These are phyloP conservation scores for Hanseniaspora nectarophila DNA, from an alignment of 805 yeast genomes.

Conservation along the genomic window DNA sequence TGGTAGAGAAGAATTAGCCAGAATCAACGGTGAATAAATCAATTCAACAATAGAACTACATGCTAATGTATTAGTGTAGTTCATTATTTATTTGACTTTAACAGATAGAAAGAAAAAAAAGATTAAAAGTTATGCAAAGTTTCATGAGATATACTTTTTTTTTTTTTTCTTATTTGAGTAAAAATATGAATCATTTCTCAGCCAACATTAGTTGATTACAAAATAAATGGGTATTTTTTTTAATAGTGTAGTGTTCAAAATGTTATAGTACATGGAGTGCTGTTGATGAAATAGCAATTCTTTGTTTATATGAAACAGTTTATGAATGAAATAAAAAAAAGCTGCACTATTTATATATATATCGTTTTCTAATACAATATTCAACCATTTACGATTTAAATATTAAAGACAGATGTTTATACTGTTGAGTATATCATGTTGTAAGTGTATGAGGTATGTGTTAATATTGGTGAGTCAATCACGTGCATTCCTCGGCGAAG, in stretches of 20 bases:
- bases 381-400: background rate
- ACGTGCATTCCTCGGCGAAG: too few relatives aligned
- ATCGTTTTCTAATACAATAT: background rate
- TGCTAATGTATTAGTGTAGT: background rate
- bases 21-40: constrained; percentile 32
- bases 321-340: too few relatives aligned
- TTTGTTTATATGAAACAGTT: too few relatives aligned
- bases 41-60: background rate
- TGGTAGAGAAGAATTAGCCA: constrained; percentile 88
- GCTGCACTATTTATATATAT: background rate
- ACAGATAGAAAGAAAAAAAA: background rate
- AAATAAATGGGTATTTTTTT: too few relatives aligned
- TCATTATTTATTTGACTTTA: background rate
- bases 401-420: too few relatives aligned
- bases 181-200: background rate
- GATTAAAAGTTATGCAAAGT: background rate
- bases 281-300: too few relatives aligned
- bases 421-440: too few relatives aligned
- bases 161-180: background rate
- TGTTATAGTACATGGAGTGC: too few relatives aligned
- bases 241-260: too few relatives aligned
- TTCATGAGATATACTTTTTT: background rate
- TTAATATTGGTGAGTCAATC: too few relatives aligned
- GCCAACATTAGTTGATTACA: too few relatives aligned
- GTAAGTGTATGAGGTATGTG: too few relatives aligned